Percentiles rank a stretch among this genome's conserved stretches.
phyloP scores from a whole-genome alignment of 208 protist genomes.

The Leptomonas pyrrhocoris region DNA sequence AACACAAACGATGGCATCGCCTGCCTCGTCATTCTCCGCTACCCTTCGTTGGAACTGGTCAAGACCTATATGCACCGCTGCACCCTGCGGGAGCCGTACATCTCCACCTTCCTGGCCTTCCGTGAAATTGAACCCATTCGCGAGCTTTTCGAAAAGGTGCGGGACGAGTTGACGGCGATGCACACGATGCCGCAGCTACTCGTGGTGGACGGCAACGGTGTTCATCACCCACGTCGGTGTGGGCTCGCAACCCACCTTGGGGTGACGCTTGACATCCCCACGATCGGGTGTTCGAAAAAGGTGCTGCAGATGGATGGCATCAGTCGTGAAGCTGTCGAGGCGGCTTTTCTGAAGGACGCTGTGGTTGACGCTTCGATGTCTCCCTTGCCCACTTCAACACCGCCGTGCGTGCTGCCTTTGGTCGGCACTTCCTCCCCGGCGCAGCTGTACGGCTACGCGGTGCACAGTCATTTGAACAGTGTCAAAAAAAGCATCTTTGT shows the following conservation, averaged over 20 bases:
- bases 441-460: slow-evolving; percentile 65
- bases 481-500: slow-evolving; percentile 89
- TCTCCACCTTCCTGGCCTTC: slow-evolving; percentile 96
- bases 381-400: background rate
- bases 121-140: slow-evolving; percentile 83
- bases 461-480: slow-evolving; percentile 39
- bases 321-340: slow-evolving; percentile 43
- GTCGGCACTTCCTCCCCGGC: slow-evolving; percentile 4
- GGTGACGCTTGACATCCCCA: slow-evolving; percentile 87
- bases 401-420: slow-evolving; percentile 12
- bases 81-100: slow-evolving; percentile 85
- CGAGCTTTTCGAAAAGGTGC: slow-evolving; percentile 44
- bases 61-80: slow-evolving; percentile 61
- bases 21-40: slow-evolving; percentile 68
- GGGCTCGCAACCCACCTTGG: slow-evolving; percentile 95
- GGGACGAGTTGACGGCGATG: slow-evolving; percentile 29
- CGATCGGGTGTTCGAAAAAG: slow-evolving; percentile 93
- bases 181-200: slow-evolving; percentile 81
- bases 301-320: slow-evolving; percentile 90
- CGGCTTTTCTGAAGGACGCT: background rate
- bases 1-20: slow-evolving; percentile 61
- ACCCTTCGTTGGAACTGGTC: slow-evolving; percentile 54
- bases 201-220: slow-evolving; percentile 96
- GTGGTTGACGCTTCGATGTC: background rate
- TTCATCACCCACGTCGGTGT: slow-evolving; percentile 92